These are phyloP conservation scores for Fusarium setosum DNA, from an alignment of 2,329 filamentous ascomycete genomes.

Conservation along the genomic window DNA sequence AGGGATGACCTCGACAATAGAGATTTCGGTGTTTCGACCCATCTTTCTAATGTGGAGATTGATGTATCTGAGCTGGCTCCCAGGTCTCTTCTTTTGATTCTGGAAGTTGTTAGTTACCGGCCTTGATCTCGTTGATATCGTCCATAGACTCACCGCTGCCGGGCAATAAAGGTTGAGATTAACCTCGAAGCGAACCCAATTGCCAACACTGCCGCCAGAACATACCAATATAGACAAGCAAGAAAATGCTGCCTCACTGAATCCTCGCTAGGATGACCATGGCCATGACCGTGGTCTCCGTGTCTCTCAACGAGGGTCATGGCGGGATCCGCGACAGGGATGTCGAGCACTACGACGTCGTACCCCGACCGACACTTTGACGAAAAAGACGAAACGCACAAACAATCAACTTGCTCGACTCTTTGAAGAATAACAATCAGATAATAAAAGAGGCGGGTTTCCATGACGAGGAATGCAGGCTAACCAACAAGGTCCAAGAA, in stretches of 20 bases:
- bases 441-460: neutral
- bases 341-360: neutral
- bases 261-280: constrained; percentile 39
- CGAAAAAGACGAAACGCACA: neutral
- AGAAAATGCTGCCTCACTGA: constrained; percentile 40
- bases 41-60: constrained; percentile 26
- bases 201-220: constrained; percentile 27
- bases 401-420: neutral
- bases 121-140: neutral
- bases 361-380: neutral
- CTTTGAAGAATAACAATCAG: neutral
- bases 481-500: constrained; percentile 14
- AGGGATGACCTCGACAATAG: constrained; percentile 3
- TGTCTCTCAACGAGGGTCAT: constrained; percentile 38
- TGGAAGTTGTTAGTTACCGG: constrained; percentile 6
- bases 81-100: constrained; percentile 29
- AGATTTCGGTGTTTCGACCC: constrained; percentile 26
- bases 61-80: constrained; percentile 22
- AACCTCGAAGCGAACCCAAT: constrained; percentile 29
- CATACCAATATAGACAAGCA: constrained; percentile 41
- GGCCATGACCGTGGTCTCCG: constrained; percentile 28
- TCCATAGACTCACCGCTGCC: constrained; percentile 34
- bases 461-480: constrained; percentile 3
- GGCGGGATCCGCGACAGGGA: constrained; percentile 1
- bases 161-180: constrained; percentile 29